phyloP scores from a whole-genome alignment of 208 protist species.

The Porcisia deanei region DNA sequence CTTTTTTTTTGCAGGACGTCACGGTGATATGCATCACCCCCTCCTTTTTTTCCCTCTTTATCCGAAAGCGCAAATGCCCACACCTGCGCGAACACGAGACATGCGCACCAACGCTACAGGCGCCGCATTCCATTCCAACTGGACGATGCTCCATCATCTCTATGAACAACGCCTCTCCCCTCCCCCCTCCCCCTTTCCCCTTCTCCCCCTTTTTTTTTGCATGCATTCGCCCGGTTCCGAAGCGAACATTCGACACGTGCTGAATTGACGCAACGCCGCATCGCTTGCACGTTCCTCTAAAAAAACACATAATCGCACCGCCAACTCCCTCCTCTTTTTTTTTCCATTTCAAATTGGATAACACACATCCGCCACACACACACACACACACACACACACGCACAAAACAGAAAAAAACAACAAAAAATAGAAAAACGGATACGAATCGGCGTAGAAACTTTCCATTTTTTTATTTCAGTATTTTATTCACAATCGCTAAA shows the following conservation, averaged over 20 bases:
- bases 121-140: background rate
- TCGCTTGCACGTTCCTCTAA: background rate
- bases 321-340: background rate
- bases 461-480: too few species aligned
- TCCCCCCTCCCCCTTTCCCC: background rate
- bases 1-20: too few species aligned
- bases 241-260: background rate
- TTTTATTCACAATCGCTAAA: too few species aligned
- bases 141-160: background rate
- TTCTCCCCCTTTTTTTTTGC: too few species aligned
- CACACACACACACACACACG: too few species aligned
- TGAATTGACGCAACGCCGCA: background rate
- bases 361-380: too few species aligned
- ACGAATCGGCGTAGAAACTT: background rate
- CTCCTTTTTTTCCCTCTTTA: too few species aligned
- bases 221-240: background rate
- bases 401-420: too few species aligned
- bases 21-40: too few species aligned
- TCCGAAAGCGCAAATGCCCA: too few species aligned
- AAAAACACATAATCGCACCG: background rate
- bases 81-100: background rate
- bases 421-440: background rate
- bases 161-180: background rate
- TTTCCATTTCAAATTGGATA: too few species aligned
- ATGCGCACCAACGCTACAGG: background rate